A percentile compares a stretch with the other conserved stretches of the same genome.
phyloP scores from a whole-genome alignment of 225 moss, liverwort and hornwort genomes.

The Marchantia polymorpha region DNA sequence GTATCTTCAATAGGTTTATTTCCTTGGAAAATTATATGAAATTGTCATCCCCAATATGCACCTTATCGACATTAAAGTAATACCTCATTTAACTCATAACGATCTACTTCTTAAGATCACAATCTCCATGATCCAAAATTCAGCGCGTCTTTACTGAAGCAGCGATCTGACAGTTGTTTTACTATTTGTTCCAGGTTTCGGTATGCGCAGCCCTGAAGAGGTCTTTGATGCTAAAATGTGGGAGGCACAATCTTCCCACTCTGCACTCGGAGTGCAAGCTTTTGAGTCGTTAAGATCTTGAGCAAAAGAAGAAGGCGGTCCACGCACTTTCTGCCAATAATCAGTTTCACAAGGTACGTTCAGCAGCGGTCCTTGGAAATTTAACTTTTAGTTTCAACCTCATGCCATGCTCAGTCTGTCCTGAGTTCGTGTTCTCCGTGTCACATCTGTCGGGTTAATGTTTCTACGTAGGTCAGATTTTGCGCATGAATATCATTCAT shows the following conservation, averaged over 20 bases:
- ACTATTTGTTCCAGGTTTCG: slow-evolving; percentile 24
- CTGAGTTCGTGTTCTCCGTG: not conserved
- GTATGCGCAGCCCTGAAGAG: slow-evolving; percentile 39
- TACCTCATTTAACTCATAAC: no score
- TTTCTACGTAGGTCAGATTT: not conserved
- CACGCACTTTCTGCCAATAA: slow-evolving; percentile 40
- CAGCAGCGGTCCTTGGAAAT: not conserved
- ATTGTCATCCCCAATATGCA: no score
- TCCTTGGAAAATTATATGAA: no score
- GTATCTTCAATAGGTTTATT: no score
- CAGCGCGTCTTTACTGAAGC: not conserved
- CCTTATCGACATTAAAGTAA: no score
- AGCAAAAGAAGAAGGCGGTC: slow-evolving; percentile 15
- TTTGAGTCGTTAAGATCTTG: slow-evolving; percentile 25
- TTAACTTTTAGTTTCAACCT: not conserved
- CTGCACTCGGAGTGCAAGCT: slow-evolving; percentile 40
- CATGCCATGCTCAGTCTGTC: no score
- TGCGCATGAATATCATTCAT: not conserved
- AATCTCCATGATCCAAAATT: no score
- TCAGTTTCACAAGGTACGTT: slow-evolving; percentile 40
- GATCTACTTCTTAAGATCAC: no score
- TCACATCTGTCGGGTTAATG: no score
- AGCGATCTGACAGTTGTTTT: not conserved
- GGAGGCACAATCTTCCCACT: slow-evolving; percentile 33
- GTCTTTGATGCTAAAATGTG: slow-evolving; percentile 42